These are phyloP conservation scores for Irpex sp. DNA, from an alignment of 1,284 basidiomycete genomes.

Conservation along the genomic window DNA sequence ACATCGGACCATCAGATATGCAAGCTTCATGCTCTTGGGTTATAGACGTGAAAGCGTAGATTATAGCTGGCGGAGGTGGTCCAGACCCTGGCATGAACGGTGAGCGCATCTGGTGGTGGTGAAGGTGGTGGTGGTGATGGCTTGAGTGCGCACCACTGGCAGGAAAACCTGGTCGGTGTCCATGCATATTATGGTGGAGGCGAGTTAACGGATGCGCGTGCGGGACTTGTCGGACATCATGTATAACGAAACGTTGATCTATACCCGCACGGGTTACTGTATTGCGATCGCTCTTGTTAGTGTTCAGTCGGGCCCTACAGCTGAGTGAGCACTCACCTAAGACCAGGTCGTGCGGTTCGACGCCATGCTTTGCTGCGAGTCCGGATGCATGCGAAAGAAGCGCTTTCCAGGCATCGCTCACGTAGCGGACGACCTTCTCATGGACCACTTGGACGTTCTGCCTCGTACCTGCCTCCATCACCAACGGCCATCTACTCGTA, in stretches of 20 bases:
- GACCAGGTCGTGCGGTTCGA: conserved; percentile 42
- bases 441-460: conserved; percentile 38
- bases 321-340: conserved; percentile 31
- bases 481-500: conserved; percentile 41
- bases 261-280: conserved; percentile 24
- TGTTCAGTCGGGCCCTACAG: background rate
- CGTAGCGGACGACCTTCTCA: conserved; percentile 24
- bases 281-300: background rate
- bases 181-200: background rate
- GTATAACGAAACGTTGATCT: conserved; percentile 21
- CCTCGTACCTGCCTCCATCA: conserved; percentile 33
- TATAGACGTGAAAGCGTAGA: conserved; percentile 25
- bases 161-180: background rate
- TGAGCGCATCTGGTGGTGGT: background rate
- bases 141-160: background rate
- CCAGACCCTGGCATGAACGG: conserved; percentile 6
- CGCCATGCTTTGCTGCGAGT: conserved; percentile 30
- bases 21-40: conserved; percentile 17
- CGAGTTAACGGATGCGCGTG: background rate
- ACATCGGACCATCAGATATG: conserved; percentile 22
- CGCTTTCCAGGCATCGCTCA: conserved; percentile 42
- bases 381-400: conserved; percentile 33
- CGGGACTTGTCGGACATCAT: conserved; percentile 1
- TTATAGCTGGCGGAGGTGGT: conserved; percentile 17
- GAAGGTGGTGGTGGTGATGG: conserved; percentile 4